Evolutionary conservation across 495 filamentous ascomycete species (phyloP).

Genomic region (Neurospora sp.): DNA sequence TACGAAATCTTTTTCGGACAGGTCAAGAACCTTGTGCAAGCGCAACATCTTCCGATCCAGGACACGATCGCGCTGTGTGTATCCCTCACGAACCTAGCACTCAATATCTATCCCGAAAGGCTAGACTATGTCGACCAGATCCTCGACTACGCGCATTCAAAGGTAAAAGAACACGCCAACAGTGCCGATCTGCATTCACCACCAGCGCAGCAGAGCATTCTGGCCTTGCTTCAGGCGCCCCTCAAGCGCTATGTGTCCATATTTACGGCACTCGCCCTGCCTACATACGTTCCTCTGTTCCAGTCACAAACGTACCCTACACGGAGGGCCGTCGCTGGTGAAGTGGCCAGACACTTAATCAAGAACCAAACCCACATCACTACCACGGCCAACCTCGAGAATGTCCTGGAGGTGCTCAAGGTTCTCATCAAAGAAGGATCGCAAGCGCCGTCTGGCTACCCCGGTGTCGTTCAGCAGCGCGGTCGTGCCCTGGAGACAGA

Average conservation of each 20-base stretch:
- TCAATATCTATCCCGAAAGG: slow-evolving; percentile 88
- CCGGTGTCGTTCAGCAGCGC: slow-evolving; percentile 60
- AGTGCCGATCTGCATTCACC: slow-evolving; percentile 88
- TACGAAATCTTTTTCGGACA: slow-evolving; percentile 98
- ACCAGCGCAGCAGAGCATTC: slow-evolving; percentile 75
- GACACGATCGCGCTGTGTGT: slow-evolving; percentile 89
- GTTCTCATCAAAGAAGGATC: slow-evolving; percentile 89
- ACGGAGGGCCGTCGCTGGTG: slow-evolving; percentile 77
- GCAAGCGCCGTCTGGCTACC: slow-evolving; percentile 74
- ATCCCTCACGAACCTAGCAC: slow-evolving; percentile 81
- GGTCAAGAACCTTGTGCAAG: slow-evolving; percentile 83
- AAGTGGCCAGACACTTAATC: slow-evolving; percentile 69
- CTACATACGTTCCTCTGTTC: slow-evolving; percentile 80
- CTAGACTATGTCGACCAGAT: slow-evolving; percentile 95
- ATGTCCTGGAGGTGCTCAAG: slow-evolving; percentile 74
- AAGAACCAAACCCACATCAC: slow-evolving; percentile 70
- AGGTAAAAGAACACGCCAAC: slow-evolving; percentile 82
- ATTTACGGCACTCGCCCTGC: slow-evolving; percentile 85
- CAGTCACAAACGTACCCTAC: slow-evolving; percentile 91
- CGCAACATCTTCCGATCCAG: slow-evolving; percentile 82
- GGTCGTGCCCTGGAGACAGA: slow-evolving; percentile 65
- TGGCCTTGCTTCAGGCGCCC: slow-evolving; percentile 78
- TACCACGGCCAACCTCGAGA: slow-evolving; percentile 69
- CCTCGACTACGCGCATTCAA: slow-evolving; percentile 76
- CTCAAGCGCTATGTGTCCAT: slow-evolving; percentile 83